These are phyloP conservation scores for Carallia pectinifolia DNA, from an alignment of 345 rosid species.

Conservation along the genomic window DNA sequence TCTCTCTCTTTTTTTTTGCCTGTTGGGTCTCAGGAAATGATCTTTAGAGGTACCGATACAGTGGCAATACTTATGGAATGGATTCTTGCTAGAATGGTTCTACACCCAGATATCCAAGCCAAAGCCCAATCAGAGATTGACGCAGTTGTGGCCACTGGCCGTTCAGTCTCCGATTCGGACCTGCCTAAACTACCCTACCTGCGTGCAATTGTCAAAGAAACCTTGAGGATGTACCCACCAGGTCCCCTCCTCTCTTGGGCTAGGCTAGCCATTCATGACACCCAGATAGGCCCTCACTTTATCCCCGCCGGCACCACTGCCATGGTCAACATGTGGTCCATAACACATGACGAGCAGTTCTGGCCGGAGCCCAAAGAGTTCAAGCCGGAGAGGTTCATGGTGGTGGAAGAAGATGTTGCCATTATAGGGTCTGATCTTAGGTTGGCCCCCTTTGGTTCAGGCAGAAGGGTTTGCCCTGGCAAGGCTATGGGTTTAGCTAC, in stretches of 20 bases:
- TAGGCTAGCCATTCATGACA: constrained; percentile 71
- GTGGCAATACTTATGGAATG: constrained; percentile 58
- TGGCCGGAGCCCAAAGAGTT: constrained; percentile 54
- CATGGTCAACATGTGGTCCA: constrained; percentile 94
- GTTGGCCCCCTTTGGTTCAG: constrained; percentile 65
- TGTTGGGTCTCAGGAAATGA: constrained; percentile 45
- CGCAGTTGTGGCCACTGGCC: constrained; percentile 24
- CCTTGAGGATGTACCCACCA: constrained; percentile 75
- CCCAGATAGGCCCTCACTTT: constrained; percentile 45
- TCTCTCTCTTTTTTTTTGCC: no score
- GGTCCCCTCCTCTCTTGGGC: constrained; percentile 93
- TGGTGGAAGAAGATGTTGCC: constrained; percentile 33
- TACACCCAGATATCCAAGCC: constrained; percentile 56
- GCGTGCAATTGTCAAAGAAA: constrained; percentile 69
- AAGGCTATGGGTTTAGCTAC: constrained; percentile 60
- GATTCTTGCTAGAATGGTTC: constrained; percentile 61
- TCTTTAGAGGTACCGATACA: constrained; percentile 59
- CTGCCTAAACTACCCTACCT: constrained; percentile 54
- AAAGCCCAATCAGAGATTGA: constrained; percentile 63
- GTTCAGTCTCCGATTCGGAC: constrained; percentile 51
- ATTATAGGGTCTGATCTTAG: constrained; percentile 61
- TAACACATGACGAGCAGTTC: constrained; percentile 54
- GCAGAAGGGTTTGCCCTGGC: constrained; percentile 67
- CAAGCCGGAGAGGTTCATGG: constrained; percentile 58
- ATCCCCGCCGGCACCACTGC: constrained; percentile 77